Evolutionary conservation across 1,139 yeast species (phyloP).

Genomic region (Blastobotrys buckinghamii): DNA sequence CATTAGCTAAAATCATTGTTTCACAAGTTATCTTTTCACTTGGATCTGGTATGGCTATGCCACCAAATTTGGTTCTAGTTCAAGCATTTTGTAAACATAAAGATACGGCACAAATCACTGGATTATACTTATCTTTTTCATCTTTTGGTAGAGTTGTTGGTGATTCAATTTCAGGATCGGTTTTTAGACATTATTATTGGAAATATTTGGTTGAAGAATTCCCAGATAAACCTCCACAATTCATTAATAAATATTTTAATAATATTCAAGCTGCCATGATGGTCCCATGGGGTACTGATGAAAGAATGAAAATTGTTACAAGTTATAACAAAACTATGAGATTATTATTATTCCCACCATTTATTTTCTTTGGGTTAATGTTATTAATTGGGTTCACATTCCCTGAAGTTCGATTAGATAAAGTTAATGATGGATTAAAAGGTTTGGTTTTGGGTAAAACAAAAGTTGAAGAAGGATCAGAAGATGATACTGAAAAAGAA

Average conservation of each 20-base stretch:
- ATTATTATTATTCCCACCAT: slow-evolving; percentile 14
- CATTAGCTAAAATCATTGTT: slow-evolving; percentile 16
- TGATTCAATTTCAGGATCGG: slow-evolving; percentile 16
- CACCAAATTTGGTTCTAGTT: slow-evolving; percentile 20
- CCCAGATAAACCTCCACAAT: slow-evolving; percentile 8
- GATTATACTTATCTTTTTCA: slow-evolving; percentile 20
- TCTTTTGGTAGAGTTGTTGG: slow-evolving; percentile 19
- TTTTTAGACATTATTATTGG: slow-evolving; percentile 15
- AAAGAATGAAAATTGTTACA: slow-evolving; percentile 12
- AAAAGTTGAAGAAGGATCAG: background rate
- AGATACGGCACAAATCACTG: slow-evolving; percentile 22
- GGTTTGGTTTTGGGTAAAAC: slow-evolving; percentile 6
- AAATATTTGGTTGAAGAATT: slow-evolving; percentile 10
- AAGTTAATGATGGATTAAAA: slow-evolving; percentile 9
- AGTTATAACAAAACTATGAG: slow-evolving; percentile 15
- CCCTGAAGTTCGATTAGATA: slow-evolving; percentile 11
- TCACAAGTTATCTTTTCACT: slow-evolving; percentile 20
- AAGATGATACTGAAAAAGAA: slow-evolving; percentile 1
- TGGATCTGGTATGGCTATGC: slow-evolving; percentile 22
- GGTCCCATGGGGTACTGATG: slow-evolving; percentile 11
- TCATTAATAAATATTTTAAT: slow-evolving; percentile 12
- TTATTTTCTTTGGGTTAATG: slow-evolving; percentile 13
- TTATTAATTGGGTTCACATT: slow-evolving; percentile 10
- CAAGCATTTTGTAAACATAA: slow-evolving; percentile 19
- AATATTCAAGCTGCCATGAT: slow-evolving; percentile 12